Base-by-base conservation (phyloP, 1,284 basidiomycete genomes). In the Leccinum fuscescens region DNA sequence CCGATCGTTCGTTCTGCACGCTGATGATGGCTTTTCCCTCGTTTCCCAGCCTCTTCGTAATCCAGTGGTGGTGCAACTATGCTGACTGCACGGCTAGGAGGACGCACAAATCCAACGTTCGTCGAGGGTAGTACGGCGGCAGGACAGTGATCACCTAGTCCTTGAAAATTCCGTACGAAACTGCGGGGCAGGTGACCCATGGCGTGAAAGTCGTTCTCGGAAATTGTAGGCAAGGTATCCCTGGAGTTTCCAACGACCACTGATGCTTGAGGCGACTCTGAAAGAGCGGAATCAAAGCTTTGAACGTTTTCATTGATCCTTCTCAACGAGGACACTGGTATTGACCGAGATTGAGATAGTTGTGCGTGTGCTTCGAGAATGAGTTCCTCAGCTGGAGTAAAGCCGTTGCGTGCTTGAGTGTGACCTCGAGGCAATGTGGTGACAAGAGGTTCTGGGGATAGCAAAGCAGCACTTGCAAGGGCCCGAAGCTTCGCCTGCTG, bases 301-400 rank as follows among this genome's bases (percentile, higher is more conserved):
- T 35, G 61, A 35, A 29, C 4, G 20, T 52, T 63, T 15, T 58
- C 37, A 33, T 63, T 61, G 14, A 57, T 29, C 39, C 55, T 61
- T 56, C 64, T 58, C 46, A 46, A 27, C 7, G 57, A 58, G 14
- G 60, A 15, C 1, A 56, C 42, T 3, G 56, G 56, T 24, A 57
- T n/a, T 4, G 62, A 39, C 17, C 54, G 44, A 11, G 63, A 17
- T 33, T 50, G 58, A 6, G 66, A 31, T 33, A 60, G 11, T 22
- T 64, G 64, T 7, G 64, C 56, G 66, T 88, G 85, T 3, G 82
- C 81, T 62, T 85, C 84, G 64, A 90, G 78, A 54, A 90, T 83
- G 62, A 84, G 80, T 69, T 86, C 86, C 67, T 89, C 86, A 0
- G 86, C 77, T 1, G 84, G 78, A 0, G 88, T 90, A 64, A 85